These are phyloP conservation scores for Aspergillus ostianus DNA, from an alignment of 495 filamentous ascomycete species.

Conservation along the genomic window DNA sequence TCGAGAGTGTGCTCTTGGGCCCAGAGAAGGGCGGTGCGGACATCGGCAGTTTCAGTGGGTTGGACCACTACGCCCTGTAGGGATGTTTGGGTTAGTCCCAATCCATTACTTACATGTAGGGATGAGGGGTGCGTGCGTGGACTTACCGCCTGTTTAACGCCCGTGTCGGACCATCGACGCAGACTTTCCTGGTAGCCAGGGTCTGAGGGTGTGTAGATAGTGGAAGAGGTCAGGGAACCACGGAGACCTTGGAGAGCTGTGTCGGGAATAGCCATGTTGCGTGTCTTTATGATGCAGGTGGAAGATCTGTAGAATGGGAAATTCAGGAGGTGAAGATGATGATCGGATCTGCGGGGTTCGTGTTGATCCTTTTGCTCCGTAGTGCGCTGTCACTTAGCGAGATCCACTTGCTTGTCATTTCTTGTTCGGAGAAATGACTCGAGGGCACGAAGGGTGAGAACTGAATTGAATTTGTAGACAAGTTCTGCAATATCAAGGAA, in stretches of 20 bases:
- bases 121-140: neutral
- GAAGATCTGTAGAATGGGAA: neutral
- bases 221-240: constrained; percentile 19
- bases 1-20: constrained; percentile 41
- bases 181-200: constrained; percentile 31
- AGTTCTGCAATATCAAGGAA: neutral
- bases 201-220: constrained; percentile 28
- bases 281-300: neutral
- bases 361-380: neutral
- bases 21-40: constrained; percentile 43
- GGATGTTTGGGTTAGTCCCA: constrained; percentile 1
- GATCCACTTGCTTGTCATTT: neutral
- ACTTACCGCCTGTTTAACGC: constrained; percentile 35
- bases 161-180: constrained; percentile 37
- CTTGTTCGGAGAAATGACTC: neutral
- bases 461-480: neutral
- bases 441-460: neutral
- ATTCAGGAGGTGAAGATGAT: neutral
- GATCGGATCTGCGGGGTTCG: neutral
- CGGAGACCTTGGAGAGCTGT: constrained; percentile 24
- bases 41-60: constrained; percentile 33
- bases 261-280: constrained; percentile 16
- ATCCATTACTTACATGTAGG: neutral
- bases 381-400: neutral
- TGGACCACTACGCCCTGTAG: constrained; percentile 42